Conservation (phyloP, 2,329 filamentous ascomycete species). For the Curvularia eragrostidis region DNA sequence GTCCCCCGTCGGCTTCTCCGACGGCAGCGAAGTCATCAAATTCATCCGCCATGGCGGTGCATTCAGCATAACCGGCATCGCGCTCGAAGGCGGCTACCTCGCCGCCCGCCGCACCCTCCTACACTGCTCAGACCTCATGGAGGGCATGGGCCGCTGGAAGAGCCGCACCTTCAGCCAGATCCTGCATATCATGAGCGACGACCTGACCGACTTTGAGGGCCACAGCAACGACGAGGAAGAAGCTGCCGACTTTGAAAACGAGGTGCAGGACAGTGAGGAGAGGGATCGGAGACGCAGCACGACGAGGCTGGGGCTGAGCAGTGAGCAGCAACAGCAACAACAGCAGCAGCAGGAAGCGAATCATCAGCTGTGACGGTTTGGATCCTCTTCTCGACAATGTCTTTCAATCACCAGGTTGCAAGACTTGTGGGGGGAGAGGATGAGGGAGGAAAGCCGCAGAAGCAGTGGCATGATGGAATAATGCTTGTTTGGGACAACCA, state of each 20-base stretch:
- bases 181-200: constrained; percentile 63
- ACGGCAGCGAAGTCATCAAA: constrained; percentile 44
- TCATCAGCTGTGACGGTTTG: constrained; percentile 33
- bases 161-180: constrained; percentile 59
- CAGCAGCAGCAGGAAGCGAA: not conserved
- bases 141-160: constrained; percentile 61
- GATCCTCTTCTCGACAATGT: constrained; percentile 28
- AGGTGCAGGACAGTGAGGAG: not conserved
- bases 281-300: not conserved
- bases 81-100: constrained; percentile 59
- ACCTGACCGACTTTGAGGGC: constrained; percentile 48
- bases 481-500: no score
- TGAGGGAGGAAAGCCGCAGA: not conserved
- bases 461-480: not conserved
- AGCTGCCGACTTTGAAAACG: not conserved
- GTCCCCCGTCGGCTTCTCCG: constrained; percentile 25
- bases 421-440: constrained; percentile 38
- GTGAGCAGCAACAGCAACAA: not conserved
- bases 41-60: constrained; percentile 60
- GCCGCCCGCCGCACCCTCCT: constrained; percentile 59
- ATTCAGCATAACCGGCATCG: constrained; percentile 57
- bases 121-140: constrained; percentile 60
- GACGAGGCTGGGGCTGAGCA: not conserved
- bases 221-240: constrained; percentile 18
- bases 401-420: constrained; percentile 34